A percentile compares a stretch with the other conserved stretches of the same genome.
Conservation (phyloP, 768 basidiomycete genomes). For the Suillus variegatus region DNA sequence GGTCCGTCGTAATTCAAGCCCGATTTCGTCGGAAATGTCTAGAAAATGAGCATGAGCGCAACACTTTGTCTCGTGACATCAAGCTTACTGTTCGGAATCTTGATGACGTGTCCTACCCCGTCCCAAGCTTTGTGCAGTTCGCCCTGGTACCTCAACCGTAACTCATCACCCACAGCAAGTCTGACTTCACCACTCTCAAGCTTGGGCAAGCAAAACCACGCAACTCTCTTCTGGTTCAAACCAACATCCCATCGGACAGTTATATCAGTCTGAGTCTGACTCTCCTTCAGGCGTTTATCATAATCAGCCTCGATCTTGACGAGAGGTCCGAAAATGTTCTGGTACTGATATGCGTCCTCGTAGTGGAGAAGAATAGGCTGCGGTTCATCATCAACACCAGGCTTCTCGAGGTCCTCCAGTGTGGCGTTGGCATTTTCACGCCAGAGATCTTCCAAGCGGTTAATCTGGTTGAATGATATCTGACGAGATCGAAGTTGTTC, state of each 20-base stretch:
- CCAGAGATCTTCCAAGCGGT: constrained; percentile 97
- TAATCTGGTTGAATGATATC: constrained; percentile 96
- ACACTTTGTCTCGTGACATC: background rate
- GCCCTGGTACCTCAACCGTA: constrained; percentile 86
- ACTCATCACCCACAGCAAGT: constrained; percentile 94
- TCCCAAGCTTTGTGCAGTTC: constrained; percentile 95
- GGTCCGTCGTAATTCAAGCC: constrained; percentile 83
- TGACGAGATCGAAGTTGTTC: constrained; percentile 96
- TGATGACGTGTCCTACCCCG: constrained; percentile 96
- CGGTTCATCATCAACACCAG: constrained; percentile 97
- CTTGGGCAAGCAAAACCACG: constrained; percentile 96
- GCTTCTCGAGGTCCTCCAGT: constrained; percentile 95
- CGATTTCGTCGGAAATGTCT: constrained; percentile 99
- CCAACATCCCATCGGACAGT: constrained; percentile 97
- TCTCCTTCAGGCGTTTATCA: constrained; percentile 96
- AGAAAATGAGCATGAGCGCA: constrained; percentile 17
- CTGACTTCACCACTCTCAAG: constrained; percentile 97
- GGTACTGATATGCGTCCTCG: constrained; percentile 99
- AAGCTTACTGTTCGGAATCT: constrained; percentile 94
- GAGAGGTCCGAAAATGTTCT: constrained; percentile 98
- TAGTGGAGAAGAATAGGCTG: constrained; percentile 89
- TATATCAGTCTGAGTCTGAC: constrained; percentile 97
- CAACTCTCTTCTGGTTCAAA: constrained; percentile 98
- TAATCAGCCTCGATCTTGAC: constrained; percentile 99
- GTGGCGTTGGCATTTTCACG: constrained; percentile 94